Conservation (phyloP, 306 rosid species). For the Quercus alba region DNA sequence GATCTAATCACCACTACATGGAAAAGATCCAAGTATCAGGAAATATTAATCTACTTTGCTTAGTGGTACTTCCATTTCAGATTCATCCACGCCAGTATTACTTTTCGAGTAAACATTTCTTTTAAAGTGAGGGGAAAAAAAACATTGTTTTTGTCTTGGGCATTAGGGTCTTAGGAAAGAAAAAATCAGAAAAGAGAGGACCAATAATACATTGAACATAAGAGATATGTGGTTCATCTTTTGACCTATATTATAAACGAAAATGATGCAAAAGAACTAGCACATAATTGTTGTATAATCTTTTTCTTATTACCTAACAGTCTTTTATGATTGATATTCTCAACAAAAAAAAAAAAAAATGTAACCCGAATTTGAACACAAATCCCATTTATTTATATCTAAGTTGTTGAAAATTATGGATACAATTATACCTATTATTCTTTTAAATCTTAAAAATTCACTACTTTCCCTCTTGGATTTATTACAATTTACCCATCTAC, state of each 20-base stretch:
- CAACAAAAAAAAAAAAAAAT: background rate
- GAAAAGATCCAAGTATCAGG: background rate
- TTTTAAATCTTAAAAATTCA: too few relatives aligned
- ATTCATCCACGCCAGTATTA: background rate
- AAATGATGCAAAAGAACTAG: background rate
- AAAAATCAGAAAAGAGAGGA: too few relatives aligned
- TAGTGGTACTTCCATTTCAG: conserved; percentile 19
- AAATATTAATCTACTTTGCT: conserved; percentile 18
- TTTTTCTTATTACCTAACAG: background rate
- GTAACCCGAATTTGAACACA: too few relatives aligned
- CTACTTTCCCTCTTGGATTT: too few relatives aligned
- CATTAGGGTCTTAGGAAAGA: background rate
- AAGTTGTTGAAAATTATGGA: too few relatives aligned
- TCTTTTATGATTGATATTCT: background rate
- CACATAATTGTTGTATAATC: background rate
- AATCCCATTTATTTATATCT: too few relatives aligned
- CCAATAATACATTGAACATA: background rate
- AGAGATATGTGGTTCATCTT: background rate
- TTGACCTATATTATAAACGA: background rate
- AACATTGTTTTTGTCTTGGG: background rate
- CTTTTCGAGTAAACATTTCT: conserved; percentile 1
- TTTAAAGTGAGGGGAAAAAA: background rate
- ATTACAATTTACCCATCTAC: too few relatives aligned
- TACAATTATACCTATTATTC: too few relatives aligned
- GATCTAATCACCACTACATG: conserved; percentile 15